phyloP scores from a whole-genome alignment of 176 grass and related monocot species.

The Musa troglodytarum region DNA sequence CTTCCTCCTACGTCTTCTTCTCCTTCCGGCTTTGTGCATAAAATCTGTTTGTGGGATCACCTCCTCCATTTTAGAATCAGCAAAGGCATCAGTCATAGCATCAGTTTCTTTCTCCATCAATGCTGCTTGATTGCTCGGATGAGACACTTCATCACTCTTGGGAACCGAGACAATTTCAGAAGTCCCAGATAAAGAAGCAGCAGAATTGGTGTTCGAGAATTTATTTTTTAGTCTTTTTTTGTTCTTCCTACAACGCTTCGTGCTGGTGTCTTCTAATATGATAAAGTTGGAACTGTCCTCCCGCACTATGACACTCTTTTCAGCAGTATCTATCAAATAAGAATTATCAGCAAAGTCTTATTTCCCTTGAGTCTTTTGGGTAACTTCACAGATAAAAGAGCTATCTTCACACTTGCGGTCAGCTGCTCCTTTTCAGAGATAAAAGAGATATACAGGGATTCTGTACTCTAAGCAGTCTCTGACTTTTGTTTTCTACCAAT shows the following conservation, averaged over 20 bases:
- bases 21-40: neutral
- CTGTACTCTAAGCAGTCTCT: too few relatives aligned
- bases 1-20: neutral
- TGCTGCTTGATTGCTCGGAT: neutral
- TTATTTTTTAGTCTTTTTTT: neutral
- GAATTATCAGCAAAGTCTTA: too few relatives aligned
- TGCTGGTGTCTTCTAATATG: neutral
- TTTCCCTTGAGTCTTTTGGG: neutral
- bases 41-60: neutral
- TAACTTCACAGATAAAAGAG: neutral
- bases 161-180: neutral
- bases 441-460: neutral
- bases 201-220: too few relatives aligned
- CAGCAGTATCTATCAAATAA: neutral
- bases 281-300: too few relatives aligned
- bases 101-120: neutral
- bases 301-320: neutral
- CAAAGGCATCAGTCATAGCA: neutral
- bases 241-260: neutral
- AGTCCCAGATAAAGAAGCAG: neutral
- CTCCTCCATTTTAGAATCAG: conserved; percentile 2
- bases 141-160: neutral
- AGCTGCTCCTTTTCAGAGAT: neutral
- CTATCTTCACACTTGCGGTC: neutral
- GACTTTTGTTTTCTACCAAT: too few relatives aligned